phyloP scores from a whole-genome alignment of 495 filamentous ascomycete species.

The Hapsidospora chrysogenum region DNA sequence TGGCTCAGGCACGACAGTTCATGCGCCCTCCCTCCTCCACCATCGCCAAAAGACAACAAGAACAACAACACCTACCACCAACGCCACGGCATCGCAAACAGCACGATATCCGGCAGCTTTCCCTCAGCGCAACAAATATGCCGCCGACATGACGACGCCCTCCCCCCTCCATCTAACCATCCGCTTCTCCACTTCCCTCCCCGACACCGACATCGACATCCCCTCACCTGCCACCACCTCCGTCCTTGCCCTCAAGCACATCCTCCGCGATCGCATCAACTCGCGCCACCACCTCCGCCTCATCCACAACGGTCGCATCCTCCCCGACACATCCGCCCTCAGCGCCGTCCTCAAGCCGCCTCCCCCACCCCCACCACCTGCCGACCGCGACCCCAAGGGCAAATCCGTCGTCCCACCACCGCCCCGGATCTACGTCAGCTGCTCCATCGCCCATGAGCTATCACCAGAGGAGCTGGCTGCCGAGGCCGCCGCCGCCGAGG shows the following conservation, averaged over 20 bases:
- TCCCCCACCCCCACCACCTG: conserved; percentile 27
- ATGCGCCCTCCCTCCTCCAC: too few relatives aligned
- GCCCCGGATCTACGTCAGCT: conserved; percentile 64
- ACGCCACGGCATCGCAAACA: too few relatives aligned
- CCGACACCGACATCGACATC: conserved; percentile 70
- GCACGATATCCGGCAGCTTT: too few relatives aligned
- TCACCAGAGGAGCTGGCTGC: conserved; percentile 45
- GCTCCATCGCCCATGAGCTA: conserved; percentile 65
- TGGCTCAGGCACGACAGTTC: too few relatives aligned
- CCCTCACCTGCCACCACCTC: conserved; percentile 47
- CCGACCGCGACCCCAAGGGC: conserved; percentile 41
- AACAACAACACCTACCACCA: too few relatives aligned
- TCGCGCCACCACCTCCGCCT: conserved; percentile 57
- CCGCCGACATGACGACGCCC: conserved; percentile 5
- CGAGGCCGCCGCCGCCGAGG: conserved; percentile 41
- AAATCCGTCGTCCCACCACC: conserved; percentile 22
- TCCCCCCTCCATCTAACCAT: conserved; percentile 55
- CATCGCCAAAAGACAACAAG: too few relatives aligned
- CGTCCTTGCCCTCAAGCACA: conserved; percentile 57
- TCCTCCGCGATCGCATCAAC: conserved; percentile 61
- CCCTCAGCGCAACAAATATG: too few relatives aligned
- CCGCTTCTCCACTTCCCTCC: conserved; percentile 71
- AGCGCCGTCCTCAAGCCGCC: conserved; percentile 45
- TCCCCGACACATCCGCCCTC: conserved; percentile 53
- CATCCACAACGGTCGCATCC: conserved; percentile 73